These are phyloP conservation scores for Croton laevigatus DNA, from an alignment of 441 rosid genomes.

Conservation along the genomic window DNA sequence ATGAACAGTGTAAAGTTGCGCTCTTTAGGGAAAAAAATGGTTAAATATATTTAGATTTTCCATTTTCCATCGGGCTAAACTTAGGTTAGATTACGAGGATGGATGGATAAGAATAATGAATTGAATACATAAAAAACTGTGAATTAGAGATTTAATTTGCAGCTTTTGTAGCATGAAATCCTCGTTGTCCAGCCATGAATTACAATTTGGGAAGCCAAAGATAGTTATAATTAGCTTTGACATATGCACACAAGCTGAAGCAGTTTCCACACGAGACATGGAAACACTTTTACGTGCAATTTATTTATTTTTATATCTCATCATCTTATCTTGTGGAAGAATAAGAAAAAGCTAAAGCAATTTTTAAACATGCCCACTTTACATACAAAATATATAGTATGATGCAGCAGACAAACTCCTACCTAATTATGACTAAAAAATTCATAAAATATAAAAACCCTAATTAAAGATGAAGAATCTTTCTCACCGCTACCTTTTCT, in stretches of 20 bases:
- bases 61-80: too few species aligned
- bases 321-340: conserved; percentile 14
- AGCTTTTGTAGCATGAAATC: conserved; percentile 34
- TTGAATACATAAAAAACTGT: neutral
- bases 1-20: too few species aligned
- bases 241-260: conserved; percentile 11
- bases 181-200: conserved; percentile 23
- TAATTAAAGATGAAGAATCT: conserved; percentile 20
- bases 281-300: conserved; percentile 32
- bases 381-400: neutral
- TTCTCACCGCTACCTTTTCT: conserved; percentile 18
- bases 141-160: conserved; percentile 3
- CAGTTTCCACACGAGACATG: conserved; percentile 32
- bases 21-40: too few species aligned
- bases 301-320: conserved; percentile 15
- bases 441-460: conserved; percentile 19
- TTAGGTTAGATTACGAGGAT: too few species aligned
- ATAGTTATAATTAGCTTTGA: conserved; percentile 6
- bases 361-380: conserved; percentile 22
- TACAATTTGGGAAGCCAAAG: neutral
- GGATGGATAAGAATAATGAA: too few species aligned
- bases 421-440: conserved; percentile 30
- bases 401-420: conserved; percentile 19
- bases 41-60: too few species aligned
- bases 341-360: conserved; percentile 20